Evolutionary conservation across 1,284 basidiomycete species (phyloP), one percentile per base, ranked within the genome.

Genomic region (Ustilago nuda): DNA sequence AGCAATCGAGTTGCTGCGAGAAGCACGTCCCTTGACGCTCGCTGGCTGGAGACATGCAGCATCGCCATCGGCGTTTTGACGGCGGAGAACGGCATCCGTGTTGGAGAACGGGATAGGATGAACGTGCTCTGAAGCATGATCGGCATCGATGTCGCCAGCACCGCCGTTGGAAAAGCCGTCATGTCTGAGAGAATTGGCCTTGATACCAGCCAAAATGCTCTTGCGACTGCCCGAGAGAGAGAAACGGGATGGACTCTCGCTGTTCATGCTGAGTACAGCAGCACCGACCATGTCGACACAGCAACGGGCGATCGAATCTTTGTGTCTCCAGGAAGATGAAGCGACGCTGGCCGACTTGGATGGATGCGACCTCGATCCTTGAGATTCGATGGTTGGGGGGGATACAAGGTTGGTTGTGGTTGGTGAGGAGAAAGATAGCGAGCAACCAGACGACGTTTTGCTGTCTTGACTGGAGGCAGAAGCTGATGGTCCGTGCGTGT

Each of bases 41-140:
- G 53, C 23, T 53, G 41, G 30, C 17, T 52, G 60, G 37, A 51
- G 50, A 53, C 65, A 67, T 7, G 62, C 43, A n/a, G 59, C 27
- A 9, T 67, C 66, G 4, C 35, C 13, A 2, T 57, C 60, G 6
- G 57, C 51, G 19, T 56, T 45, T 37, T 66, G 72, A 2, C 54
- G 37, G 30, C 77, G 66, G 12, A 79, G 64, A 2, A 79, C 35
- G 7, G 77, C 68, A 61, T 79, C 77, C 15, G 77, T 79, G 55
- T 70, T 72, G 50, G 77, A 79, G 58, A 76, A 52, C 13, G 72
- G 69, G 43, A 68, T 61, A 12, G 68, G 58, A 36, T 70, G 67
- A 3, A 61, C 45, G 17, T 59, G 53, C 17, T 62, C 58, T 36
- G 50, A 61, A 39, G 62, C 56, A 63, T 66, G 60, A 27, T 66